A percentile compares a stretch with the other conserved stretches of the same genome.
phyloP scores from a whole-genome alignment of 2,329 filamentous ascomycete species.

The Cladophialophora psammophila region DNA sequence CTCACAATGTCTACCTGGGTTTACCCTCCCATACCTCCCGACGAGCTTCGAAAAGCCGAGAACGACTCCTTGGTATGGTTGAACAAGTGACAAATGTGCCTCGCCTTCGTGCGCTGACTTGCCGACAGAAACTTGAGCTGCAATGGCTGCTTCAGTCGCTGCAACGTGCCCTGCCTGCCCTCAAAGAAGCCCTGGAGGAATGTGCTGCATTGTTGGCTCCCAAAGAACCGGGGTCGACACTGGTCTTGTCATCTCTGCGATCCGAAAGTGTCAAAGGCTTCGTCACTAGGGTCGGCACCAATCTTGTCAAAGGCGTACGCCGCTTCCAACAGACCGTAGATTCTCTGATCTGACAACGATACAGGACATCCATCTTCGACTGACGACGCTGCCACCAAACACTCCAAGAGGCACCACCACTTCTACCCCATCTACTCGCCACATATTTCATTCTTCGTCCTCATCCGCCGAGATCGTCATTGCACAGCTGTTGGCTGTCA shows the following conservation, averaged over 20 bases:
- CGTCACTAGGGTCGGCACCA: slow-evolving; percentile 87
- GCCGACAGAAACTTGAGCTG: slow-evolving; percentile 55
- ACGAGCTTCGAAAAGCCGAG: slow-evolving; percentile 60
- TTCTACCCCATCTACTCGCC: slow-evolving; percentile 57
- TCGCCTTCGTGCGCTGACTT: slow-evolving; percentile 15
- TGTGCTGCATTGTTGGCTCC: slow-evolving; percentile 87
- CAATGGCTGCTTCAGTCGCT: slow-evolving; percentile 69
- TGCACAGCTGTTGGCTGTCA: slow-evolving; percentile 72
- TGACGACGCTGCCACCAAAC: slow-evolving; percentile 68
- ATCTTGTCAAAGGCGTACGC: slow-evolving; percentile 86
- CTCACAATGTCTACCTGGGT: slow-evolving; percentile 65
- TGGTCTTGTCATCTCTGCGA: slow-evolving; percentile 85
- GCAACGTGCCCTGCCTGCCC: slow-evolving; percentile 65
- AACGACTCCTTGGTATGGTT: slow-evolving; percentile 59
- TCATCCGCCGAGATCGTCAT: slow-evolving; percentile 67
- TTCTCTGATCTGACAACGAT: neutral
- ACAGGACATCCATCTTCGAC: slow-evolving; percentile 78
- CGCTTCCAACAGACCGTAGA: slow-evolving; percentile 6
- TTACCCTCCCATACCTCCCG: slow-evolving; percentile 64
- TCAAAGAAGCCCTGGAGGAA: slow-evolving; percentile 80
- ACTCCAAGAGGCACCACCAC: slow-evolving; percentile 46
- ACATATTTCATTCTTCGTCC: slow-evolving; percentile 62
- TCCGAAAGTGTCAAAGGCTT: slow-evolving; percentile 93
- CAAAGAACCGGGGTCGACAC: slow-evolving; percentile 82
- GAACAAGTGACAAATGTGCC: neutral